phyloP scores from a whole-genome alignment of 371 early-diverging fungal genomes.

The Circinella minor region DNA sequence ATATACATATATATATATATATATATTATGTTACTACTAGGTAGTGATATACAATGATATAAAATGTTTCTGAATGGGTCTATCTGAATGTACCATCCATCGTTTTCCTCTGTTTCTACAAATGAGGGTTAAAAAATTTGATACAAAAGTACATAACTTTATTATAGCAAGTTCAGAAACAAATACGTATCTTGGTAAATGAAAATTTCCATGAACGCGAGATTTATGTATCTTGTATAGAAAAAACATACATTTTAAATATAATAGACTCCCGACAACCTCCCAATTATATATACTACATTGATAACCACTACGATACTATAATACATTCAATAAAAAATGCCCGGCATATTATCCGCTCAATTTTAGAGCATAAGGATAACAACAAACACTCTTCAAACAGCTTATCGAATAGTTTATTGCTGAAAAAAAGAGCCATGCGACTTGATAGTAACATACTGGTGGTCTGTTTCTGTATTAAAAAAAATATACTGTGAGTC shows the following conservation, averaged over 20 bases:
- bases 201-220: too few relatives aligned
- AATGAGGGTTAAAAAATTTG: too few relatives aligned
- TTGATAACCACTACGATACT: background rate
- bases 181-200: too few relatives aligned
- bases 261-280: background rate
- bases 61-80: too few relatives aligned
- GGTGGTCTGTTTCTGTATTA: constrained; percentile 2
- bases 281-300: constrained; percentile 2
- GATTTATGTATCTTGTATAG: background rate
- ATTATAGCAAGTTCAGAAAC: too few relatives aligned
- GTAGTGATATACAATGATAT: too few relatives aligned
- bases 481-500: constrained; percentile 2
- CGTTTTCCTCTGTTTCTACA: too few relatives aligned
- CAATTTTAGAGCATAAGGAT: background rate
- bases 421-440: background rate
- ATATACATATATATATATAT: too few relatives aligned
- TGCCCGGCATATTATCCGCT: background rate
- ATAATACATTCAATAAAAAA: background rate
- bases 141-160: too few relatives aligned
- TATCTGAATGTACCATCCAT: too few relatives aligned
- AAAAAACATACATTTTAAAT: background rate
- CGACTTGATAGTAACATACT: background rate
- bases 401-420: background rate
- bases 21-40: too few relatives aligned
- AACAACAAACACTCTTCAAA: background rate